Evolutionary conservation across 1,284 basidiomycete species (phyloP).

Genomic region (Quambalaria eucalypti): DNA sequence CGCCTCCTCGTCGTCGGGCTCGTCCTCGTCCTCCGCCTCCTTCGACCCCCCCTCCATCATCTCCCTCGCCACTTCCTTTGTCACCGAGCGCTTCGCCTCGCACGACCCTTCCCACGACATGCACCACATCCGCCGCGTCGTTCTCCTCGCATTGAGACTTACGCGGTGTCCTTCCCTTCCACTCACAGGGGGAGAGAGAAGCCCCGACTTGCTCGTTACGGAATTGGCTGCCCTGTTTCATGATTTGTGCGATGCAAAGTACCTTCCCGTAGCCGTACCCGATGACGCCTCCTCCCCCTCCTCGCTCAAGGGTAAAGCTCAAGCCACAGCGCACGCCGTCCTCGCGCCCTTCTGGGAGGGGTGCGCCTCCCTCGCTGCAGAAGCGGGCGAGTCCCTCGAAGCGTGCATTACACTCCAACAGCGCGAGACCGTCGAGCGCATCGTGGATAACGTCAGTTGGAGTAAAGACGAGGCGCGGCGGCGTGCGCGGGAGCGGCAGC

Average conservation of each 20-base stretch:
- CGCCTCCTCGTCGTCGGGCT: too few species aligned
- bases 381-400: slow-evolving; percentile 37
- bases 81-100: not conserved
- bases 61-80: too few species aligned
- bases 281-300: slow-evolving; percentile 16
- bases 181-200: too few species aligned
- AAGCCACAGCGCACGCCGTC: slow-evolving; percentile 47
- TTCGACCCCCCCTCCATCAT: too few species aligned
- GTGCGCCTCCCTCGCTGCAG: not conserved
- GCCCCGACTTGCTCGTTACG: slow-evolving; percentile 65
- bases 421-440: slow-evolving; percentile 47
- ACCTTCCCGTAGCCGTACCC: slow-evolving; percentile 58
- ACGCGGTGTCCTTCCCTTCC: too few species aligned
- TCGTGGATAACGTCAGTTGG: slow-evolving; percentile 78
- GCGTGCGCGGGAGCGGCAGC: not conserved
- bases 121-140: too few species aligned
- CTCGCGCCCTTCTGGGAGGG: slow-evolving; percentile 57
- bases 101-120: not conserved
- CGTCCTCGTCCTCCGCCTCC: too few species aligned
- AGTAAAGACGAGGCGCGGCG: slow-evolving; percentile 60
- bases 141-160: too few species aligned
- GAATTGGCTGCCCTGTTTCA: slow-evolving; percentile 79
- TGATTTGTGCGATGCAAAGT: slow-evolving; percentile 79
- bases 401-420: too few species aligned
- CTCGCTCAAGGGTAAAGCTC: not conserved